phyloP scores from a whole-genome alignment of 768 basidiomycete genomes.

The Mycena rebaudengoi region DNA sequence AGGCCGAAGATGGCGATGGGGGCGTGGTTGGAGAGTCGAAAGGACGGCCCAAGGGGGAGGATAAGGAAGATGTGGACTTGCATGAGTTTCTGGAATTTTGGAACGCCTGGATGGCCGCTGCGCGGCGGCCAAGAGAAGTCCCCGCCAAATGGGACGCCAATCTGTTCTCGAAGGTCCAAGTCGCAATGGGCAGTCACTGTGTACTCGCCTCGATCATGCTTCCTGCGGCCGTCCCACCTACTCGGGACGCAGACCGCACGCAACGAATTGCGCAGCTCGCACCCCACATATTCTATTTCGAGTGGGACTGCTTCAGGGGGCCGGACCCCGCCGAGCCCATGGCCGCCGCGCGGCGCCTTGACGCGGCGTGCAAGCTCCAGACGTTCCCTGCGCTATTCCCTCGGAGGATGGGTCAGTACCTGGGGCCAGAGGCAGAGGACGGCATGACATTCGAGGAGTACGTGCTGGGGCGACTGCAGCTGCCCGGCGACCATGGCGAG shows the following conservation, averaged over 20 bases:
- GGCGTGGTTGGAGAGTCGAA: too few relatives aligned
- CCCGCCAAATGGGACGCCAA: too few relatives aligned
- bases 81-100: too few relatives aligned
- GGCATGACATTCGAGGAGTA: neutral
- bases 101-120: too few relatives aligned
- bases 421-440: neutral
- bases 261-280: neutral
- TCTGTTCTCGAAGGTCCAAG: too few relatives aligned
- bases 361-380: neutral
- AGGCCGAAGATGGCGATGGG: neutral
- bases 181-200: too few relatives aligned
- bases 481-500: neutral
- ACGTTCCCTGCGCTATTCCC: neutral
- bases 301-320: constrained; percentile 8
- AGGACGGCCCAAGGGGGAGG: too few relatives aligned
- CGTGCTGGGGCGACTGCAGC: neutral
- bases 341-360: neutral
- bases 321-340: neutral
- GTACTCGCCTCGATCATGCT: neutral
- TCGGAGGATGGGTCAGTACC: neutral
- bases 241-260: neutral
- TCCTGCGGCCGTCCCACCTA: neutral
- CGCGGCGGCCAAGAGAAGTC: neutral
- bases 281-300: neutral
- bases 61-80: too few relatives aligned